Percentiles rank a stretch among this genome's conserved stretches.
phyloP scores from a whole-genome alignment of 2,329 filamentous ascomycete species.

The Cephalotrichum gorgonifer region DNA sequence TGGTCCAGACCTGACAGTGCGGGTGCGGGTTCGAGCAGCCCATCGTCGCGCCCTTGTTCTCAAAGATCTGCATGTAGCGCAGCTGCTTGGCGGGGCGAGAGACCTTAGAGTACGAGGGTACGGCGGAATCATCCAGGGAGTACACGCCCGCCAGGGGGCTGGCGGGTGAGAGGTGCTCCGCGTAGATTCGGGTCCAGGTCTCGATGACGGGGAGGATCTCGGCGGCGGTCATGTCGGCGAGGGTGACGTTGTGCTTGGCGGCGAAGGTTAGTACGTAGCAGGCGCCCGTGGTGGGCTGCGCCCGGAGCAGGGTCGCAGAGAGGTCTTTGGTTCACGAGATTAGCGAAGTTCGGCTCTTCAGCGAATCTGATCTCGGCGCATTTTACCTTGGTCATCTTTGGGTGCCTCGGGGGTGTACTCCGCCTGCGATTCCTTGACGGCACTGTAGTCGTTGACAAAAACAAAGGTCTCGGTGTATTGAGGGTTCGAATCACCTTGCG shows the following conservation, averaged over 20 bases:
- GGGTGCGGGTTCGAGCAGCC: constrained; percentile 98
- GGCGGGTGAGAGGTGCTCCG: constrained; percentile 62
- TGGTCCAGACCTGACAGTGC: constrained; percentile 94
- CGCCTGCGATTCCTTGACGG: constrained; percentile 86
- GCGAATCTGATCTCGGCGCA: too few relatives aligned
- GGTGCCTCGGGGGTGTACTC: constrained; percentile 48
- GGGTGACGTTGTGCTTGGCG: constrained; percentile 77
- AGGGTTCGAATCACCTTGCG: constrained; percentile 78
- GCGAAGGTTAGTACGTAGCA: constrained; percentile 97
- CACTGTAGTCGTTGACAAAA: constrained; percentile 96
- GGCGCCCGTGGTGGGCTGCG: constrained; percentile 81
- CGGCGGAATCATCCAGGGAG: constrained; percentile 25
- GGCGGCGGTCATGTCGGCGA: constrained; percentile 72
- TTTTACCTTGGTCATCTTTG: constrained; percentile 17
- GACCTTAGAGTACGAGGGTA: constrained; percentile 14
- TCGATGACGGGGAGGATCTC: constrained; percentile 77
- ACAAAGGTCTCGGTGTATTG: constrained; percentile 80
- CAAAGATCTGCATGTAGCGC: constrained; percentile 97
- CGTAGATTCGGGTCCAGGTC: constrained; percentile 88
- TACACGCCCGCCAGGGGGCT: constrained; percentile 48
- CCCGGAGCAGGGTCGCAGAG: constrained; percentile 66
- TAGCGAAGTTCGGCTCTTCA: too few relatives aligned
- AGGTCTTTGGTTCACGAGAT: too few relatives aligned
- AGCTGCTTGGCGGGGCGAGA: constrained; percentile 5
- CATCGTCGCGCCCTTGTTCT: constrained; percentile 98